Conservation (phyloP, 305 asterid genomes). For the Fraxinus sp. region DNA sequence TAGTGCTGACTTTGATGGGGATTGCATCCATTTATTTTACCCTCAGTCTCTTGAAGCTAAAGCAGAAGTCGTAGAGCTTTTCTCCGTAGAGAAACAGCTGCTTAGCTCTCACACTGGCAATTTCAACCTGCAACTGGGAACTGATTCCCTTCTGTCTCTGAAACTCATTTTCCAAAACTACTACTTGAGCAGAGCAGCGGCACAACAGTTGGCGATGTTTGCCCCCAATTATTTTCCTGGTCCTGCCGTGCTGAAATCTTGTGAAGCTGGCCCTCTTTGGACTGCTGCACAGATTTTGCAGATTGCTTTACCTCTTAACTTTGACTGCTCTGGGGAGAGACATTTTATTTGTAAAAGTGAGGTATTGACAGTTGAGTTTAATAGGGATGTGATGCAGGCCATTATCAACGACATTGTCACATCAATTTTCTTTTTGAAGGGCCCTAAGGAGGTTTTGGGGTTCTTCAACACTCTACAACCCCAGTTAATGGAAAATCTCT, state of each 20-base stretch:
- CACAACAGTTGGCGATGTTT: constrained; percentile 88
- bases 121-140: constrained; percentile 79
- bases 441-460: constrained; percentile 70
- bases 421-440: constrained; percentile 77
- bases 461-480: constrained; percentile 77
- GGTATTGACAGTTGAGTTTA: constrained; percentile 50
- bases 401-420: constrained; percentile 68
- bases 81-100: constrained; percentile 88
- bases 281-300: constrained; percentile 74
- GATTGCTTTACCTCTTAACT: constrained; percentile 60
- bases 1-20: constrained; percentile 97
- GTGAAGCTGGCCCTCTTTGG: constrained; percentile 66
- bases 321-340: constrained; percentile 74
- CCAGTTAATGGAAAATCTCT: constrained; percentile 74
- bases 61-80: constrained; percentile 93
- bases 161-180: constrained; percentile 54
- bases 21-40: constrained; percentile 84
- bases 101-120: constrained; percentile 97
- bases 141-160: constrained; percentile 75
- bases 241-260: constrained; percentile 60
- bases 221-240: constrained; percentile 45
- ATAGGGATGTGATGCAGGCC: constrained; percentile 59
- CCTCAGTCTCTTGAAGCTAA: constrained; percentile 94
- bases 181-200: constrained; percentile 46
- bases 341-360: constrained; percentile 52